Percentiles rank a stretch among this genome's conserved stretches.
These are phyloP conservation scores for Venturia pyrina DNA, from an alignment of 2,329 filamentous ascomycete genomes.

Conservation along the genomic window DNA sequence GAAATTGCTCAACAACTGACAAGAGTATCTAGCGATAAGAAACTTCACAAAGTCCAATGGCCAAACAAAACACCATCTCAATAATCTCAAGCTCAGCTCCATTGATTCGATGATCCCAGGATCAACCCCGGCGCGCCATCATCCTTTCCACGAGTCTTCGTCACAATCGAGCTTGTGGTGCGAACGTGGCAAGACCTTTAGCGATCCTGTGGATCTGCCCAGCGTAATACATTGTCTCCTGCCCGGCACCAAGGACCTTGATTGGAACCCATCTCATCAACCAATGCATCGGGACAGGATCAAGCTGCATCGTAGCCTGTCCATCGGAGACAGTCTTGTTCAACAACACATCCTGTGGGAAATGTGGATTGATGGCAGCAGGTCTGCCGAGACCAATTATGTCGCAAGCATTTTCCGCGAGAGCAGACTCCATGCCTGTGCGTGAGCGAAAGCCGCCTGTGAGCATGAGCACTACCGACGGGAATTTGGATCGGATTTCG, in stretches of 20 bases:
- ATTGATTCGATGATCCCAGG: no score
- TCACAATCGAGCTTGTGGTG: neutral
- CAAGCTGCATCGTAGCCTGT: neutral
- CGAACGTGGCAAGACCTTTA: neutral
- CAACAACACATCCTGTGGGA: conserved; percentile 36
- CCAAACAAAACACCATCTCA: no score
- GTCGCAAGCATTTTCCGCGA: conserved; percentile 41
- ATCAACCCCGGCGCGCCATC: no score
- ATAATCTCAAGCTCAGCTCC: no score
- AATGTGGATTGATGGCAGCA: conserved; percentile 39
- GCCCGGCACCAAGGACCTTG: conserved; percentile 1
- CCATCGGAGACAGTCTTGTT: conserved; percentile 22
- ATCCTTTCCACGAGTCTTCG: no score
- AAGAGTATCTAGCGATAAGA: no score
- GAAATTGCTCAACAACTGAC: no score
- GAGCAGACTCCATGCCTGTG: conserved; percentile 46
- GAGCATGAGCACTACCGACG: conserved; percentile 46
- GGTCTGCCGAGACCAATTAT: conserved; percentile 50
- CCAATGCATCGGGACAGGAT: neutral
- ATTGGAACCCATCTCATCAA: conserved; percentile 2
- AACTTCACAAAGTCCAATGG: no score
- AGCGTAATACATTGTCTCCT: neutral
- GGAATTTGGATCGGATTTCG: conserved; percentile 36
- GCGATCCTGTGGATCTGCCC: neutral
- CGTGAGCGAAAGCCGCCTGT: conserved; percentile 49